Base-by-base conservation (phyloP, 768 basidiomycete species). In the Pulveroboletus ravenelii region DNA sequence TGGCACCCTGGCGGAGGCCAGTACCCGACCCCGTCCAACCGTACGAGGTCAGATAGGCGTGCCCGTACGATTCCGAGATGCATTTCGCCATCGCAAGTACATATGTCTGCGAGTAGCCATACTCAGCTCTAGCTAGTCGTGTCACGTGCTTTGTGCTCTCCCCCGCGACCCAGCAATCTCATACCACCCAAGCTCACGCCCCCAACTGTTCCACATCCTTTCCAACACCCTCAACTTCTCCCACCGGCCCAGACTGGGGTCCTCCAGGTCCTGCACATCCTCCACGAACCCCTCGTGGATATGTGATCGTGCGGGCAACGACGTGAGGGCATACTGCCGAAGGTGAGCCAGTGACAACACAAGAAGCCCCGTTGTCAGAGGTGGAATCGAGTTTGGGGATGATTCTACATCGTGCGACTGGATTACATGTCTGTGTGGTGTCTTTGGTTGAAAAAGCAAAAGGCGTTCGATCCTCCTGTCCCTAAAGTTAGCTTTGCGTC, bases 141-240 rank as follows among this genome's bases (percentile, higher is more conserved):
- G 32, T 60, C 60, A 60, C 55, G 52, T 58, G 47, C 25, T 29
- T 17, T 23, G 30, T 17, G 29, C 25, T 7, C 15, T 35, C 38
- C 34, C 14, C 34, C 34, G 5, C 32, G 32, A 32, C 23, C 25
- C 63, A 3, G 59, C 70, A 14, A 64, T 46, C 18, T 62, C 55
- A 18, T 67, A 70, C 87, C 84, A 93, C 17, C 79, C 84, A 17
- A 89, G 73, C n/a, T 74, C 70, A 7, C 59, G 68, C 1, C 86
- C 86, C 91, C 92, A 97, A 48, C 81, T 82, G 59, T 86, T 80
- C 90, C 93, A 92, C 82, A 95, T 92, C 62, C 90, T 71, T 43
- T 92, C 82, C 5, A 95, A 73, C 2, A 93, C 85, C 41, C 76
- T 70, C 62, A 90, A 63, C 70, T 94, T 93, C 60, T 89, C 89